Conservation (phyloP, 768 basidiomycete species). For the Termitomyces sp. region DNA sequence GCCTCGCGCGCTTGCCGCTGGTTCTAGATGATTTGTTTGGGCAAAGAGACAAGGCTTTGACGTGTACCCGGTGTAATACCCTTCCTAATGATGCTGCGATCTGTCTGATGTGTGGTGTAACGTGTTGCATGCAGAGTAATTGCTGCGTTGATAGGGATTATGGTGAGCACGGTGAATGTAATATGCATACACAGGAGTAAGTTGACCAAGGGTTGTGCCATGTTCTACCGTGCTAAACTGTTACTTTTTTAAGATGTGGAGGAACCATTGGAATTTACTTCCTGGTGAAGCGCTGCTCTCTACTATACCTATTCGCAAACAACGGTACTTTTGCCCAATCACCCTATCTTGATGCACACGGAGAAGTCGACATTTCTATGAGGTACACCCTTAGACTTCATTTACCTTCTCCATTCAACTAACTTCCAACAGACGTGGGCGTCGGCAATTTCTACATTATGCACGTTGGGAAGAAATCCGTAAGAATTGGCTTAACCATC, state of each 20-base stretch:
- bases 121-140: conserved; percentile 86
- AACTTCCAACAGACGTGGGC: conserved; percentile 58
- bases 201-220: conserved; percentile 26
- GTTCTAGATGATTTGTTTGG: conserved; percentile 82
- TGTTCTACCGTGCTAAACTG: neutral
- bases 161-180: conserved; percentile 81
- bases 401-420: neutral
- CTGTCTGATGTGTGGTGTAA: conserved; percentile 85
- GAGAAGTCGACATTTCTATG: conserved; percentile 90
- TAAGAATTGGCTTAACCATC: conserved; percentile 86
- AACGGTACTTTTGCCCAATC: conserved; percentile 87
- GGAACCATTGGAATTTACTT: conserved; percentile 88
- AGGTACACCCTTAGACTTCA: conserved; percentile 44
- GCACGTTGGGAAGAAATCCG: conserved; percentile 90
- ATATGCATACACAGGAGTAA: conserved; percentile 91
- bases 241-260: conserved; percentile 59
- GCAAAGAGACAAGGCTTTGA: conserved; percentile 65
- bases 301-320: conserved; percentile 83
- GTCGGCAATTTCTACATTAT: conserved; percentile 81
- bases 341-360: conserved; percentile 92
- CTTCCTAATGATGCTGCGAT: conserved; percentile 85
- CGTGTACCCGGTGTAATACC: conserved; percentile 72
- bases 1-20: conserved; percentile 73
- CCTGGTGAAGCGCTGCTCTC: conserved; percentile 85
- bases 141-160: conserved; percentile 78